Base-by-base conservation (phyloP, 495 filamentous ascomycete genomes). In the Viridothelium virens region DNA sequence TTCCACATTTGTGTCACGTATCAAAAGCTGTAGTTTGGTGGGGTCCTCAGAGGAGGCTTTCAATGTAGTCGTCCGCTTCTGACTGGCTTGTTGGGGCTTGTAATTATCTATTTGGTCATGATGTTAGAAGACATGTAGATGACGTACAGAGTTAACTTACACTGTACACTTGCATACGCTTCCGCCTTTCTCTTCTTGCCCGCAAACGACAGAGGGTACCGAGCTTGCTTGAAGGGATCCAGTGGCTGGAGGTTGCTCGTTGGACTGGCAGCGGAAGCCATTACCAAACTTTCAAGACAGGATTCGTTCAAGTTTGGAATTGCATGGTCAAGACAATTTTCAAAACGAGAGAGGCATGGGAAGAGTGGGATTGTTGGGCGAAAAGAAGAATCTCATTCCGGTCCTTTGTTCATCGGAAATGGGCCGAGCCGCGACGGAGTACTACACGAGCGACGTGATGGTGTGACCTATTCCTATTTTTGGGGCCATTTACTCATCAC, bases 21-120 rank as follows among this genome's bases (percentile, higher is more conserved):
- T 62, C 2, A 33, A 47, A 12, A 68, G 39, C 12, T 41, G 47
- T 59, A 44, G 65, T 33, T 12, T 16, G 31, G 44, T 39, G 25
- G 25, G 11, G 25, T 33, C 9, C 31, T 33, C 4, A 1, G 62
- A 37, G 18, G 53, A 34, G 25, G 5, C 25, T 36, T 46, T 65
- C 18, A 70, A 66, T 0, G 38, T 56, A 12, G 69, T 68, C 9
- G 16, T 69, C 38, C 67, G 62, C 3, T 53, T 50, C 7, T 46
- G 9, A 44, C 48, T 70, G 2, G 62, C 48, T 48, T 68, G 66
- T 12, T 14, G 48, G 25, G 69, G 69, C 63, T 70, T 70, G 56
- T 70, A 66, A 37, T 70, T 70, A 50, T 61, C 66, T 70, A 16
- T 41, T 14, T 10, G 11, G 34, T 5, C n/a, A 36, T 59, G 5